Conservation (phyloP, 2,329 filamentous ascomycete species). For the Cercospora zeina region DNA sequence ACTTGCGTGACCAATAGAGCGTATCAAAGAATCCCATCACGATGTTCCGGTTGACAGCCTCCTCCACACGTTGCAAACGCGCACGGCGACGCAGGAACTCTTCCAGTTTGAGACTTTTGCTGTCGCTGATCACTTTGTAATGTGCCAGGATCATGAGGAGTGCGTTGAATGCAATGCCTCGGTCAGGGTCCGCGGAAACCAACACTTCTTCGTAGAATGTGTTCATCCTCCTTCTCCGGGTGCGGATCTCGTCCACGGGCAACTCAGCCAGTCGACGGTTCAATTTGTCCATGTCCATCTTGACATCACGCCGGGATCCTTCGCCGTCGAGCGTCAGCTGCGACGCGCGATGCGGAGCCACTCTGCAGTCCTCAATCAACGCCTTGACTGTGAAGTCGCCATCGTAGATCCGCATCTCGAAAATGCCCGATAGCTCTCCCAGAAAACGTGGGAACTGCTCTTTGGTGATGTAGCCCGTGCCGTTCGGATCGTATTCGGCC, state of each 20-base stretch:
- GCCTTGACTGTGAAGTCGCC: constrained; percentile 82
- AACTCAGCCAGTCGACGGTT: constrained; percentile 72
- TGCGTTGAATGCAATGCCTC: constrained; percentile 86
- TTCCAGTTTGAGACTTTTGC: constrained; percentile 90
- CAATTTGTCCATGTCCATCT: constrained; percentile 72
- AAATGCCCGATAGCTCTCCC: constrained; percentile 87
- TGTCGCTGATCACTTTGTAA: constrained; percentile 98
- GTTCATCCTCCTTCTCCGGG: constrained; percentile 77
- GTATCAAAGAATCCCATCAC: constrained; percentile 97
- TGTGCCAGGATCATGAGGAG: constrained; percentile 95
- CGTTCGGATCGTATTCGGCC: constrained; percentile 90
- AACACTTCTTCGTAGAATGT: constrained; percentile 97
- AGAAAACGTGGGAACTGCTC: constrained; percentile 85
- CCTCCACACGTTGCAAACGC: constrained; percentile 87
- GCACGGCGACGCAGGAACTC: constrained; percentile 91
- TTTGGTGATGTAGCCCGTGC: constrained; percentile 86
- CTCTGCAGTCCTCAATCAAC: constrained; percentile 80
- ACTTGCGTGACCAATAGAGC: constrained; percentile 80
- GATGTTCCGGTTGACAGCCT: constrained; percentile 84
- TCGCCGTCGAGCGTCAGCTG: constrained; percentile 50
- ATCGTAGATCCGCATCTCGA: constrained; percentile 95
- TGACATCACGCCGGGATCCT: constrained; percentile 35
- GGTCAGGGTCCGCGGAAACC: constrained; percentile 84
- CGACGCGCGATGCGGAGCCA: constrained; percentile 53
- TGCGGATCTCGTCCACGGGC: constrained; percentile 72